Conservation (phyloP, 768 basidiomycete genomes). For the Daedalea quercina region DNA sequence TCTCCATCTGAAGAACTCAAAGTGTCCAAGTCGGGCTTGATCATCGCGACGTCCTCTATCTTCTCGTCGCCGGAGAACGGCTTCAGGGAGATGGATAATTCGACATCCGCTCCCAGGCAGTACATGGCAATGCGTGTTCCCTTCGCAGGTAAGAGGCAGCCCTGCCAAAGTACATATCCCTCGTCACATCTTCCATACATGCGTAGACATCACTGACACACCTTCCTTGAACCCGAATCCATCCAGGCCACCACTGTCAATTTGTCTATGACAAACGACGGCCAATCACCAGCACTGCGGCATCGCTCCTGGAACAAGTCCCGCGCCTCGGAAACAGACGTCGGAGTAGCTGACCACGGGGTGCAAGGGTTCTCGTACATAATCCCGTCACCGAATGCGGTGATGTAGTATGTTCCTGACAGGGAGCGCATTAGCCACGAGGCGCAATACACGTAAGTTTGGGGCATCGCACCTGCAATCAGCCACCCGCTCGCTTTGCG, state of each 20-base stretch:
- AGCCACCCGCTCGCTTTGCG: not conserved
- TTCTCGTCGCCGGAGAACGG: not conserved
- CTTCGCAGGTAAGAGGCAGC: slow-evolving; percentile 5
- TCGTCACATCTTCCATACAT: not conserved
- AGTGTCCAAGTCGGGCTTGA: not conserved
- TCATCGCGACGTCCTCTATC: not conserved
- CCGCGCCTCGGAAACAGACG: slow-evolving; percentile 1
- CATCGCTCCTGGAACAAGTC: slow-evolving; percentile 5
- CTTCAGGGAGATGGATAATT: slow-evolving; percentile 2
- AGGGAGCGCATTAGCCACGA: not conserved
- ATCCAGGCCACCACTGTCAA: slow-evolving; percentile 8
- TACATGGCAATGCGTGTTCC: not conserved
- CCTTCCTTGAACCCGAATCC: slow-evolving; percentile 7
- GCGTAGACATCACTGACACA: not conserved
- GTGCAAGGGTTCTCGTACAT: not conserved
- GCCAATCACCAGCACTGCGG: not conserved
- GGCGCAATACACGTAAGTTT: not conserved
- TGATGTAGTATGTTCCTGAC: slow-evolving; percentile 5
- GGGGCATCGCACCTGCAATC: not conserved
- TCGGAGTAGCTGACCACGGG: not conserved
- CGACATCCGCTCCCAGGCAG: slow-evolving; percentile 14
- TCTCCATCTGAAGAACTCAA: not conserved
- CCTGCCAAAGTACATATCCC: not conserved
- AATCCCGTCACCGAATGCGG: not conserved
- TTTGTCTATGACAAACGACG: not conserved